Evolutionary conservation across 2,329 filamentous ascomycete species (phyloP), one percentile per base, ranked within the genome.

Genomic region (Aspergillus alliaceus): DNA sequence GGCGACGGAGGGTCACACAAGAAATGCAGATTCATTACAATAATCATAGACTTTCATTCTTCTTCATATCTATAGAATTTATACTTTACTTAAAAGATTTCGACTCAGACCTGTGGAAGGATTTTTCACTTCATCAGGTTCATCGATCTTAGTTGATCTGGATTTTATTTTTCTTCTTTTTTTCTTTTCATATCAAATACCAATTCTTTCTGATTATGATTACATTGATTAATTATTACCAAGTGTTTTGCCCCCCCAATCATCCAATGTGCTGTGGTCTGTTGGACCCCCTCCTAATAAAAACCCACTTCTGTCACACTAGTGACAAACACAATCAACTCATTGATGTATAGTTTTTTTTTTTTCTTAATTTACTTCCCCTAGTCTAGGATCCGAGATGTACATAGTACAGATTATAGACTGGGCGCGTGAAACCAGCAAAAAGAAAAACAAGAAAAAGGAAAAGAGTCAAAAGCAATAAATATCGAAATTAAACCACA

Each of bases 301-400:
- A 59, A 63, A 59, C 39, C 53, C 58, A 64, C 62, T 61, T 54
- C 61, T 63, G 63, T 64, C 63, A 59, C 63, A 65, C 63, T 64
- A 65, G 60, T 65, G 63, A 65, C 63, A 64, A 65, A 65, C 63
- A 65, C 53, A 61, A 57, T 62, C 58, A 58, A 58, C 56, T 49
- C 56, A 58, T 58, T 52, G 56, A 54, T 51, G 53, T 58, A 56
- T 56, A 51, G 50, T 53, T 31, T 54, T 50, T 34, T 56, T 51
- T 55, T 55, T 56, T 51, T 55, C 53, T 44, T 44, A 44, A 59
- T 58, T 55, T 51, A 53, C 44, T 57, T 49, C 53, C 35, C 34
- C 24, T 18, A 50, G 34, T 24, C 34, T 12, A 51, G 34, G 34
- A 51, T 51, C 24, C 25, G n/a, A 51, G 42, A 47, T 44, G 40